Conservation (phyloP, 345 rosid species). For the Ceriops decandra region DNA sequence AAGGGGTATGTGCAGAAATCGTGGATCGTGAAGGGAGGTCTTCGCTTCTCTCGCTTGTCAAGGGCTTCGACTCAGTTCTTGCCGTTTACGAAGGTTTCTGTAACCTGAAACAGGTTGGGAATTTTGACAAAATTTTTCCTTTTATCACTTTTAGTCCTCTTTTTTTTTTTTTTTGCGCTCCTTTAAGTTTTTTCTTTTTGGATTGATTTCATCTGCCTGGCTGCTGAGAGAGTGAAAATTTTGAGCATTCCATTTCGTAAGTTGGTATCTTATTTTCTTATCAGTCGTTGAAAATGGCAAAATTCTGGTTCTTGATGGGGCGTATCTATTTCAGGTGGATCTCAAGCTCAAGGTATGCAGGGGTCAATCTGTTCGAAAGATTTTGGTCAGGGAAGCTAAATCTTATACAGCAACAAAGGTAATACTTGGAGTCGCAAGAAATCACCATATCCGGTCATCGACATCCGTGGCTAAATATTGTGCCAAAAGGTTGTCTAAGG, state of each 20-base stretch:
- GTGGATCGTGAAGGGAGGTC: constrained; percentile 31
- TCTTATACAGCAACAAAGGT: constrained; percentile 21
- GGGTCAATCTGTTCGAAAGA: constrained; percentile 25
- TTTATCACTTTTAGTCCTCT: neutral
- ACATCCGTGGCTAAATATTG: constrained; percentile 30
- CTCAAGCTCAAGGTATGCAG: constrained; percentile 36
- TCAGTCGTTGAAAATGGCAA: too few species aligned
- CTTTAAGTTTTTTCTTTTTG: too few species aligned
- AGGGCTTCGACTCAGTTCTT: constrained; percentile 32
- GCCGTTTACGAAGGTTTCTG: constrained; percentile 40
- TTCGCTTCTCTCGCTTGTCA: constrained; percentile 31
- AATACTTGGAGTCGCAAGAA: constrained; percentile 24
- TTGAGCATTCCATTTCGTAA: neutral
- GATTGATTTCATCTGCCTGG: constrained; percentile 4
- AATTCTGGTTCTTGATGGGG: constrained; percentile 3
- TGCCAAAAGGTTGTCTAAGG: constrained; percentile 23
- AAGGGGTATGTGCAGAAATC: constrained; percentile 22
- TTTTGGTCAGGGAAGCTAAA: constrained; percentile 30
- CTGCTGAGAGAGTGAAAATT: constrained; percentile 7
- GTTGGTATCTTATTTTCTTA: too few species aligned
- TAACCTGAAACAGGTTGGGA: constrained; percentile 33
- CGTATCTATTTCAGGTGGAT: constrained; percentile 24
- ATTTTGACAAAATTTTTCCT: neutral
- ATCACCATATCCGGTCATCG: constrained; percentile 20
- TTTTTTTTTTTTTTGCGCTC: neutral